Base-by-base conservation (phyloP, 148 eudicot genomes). In the Rhododendron williamsianum region DNA sequence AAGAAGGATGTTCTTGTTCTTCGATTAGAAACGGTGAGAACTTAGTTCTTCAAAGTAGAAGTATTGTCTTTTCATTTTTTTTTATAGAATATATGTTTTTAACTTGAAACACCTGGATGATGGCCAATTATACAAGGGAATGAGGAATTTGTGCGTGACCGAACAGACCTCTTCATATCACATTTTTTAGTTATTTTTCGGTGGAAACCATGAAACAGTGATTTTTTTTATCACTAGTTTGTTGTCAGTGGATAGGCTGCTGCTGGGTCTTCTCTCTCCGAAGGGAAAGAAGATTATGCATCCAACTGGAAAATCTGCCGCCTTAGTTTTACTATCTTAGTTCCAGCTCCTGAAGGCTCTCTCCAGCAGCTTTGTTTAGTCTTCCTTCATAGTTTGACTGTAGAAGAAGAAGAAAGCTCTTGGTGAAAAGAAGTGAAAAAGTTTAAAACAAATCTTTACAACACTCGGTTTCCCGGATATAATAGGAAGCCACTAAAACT, bases 1-100 rank as follows among this genome's bases (percentile, higher is more conserved):
- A 97, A 97, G 92, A 97, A 95, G 87, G 99, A 97, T 56, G 99
- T 97, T 85, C 98, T 97, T 88, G 99, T 97, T 89, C 98, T 97
- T 86, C 98, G 99, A 51, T 90, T 97, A 69, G 99, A 97, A 91
- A 97, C 99, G 71, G 99, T 97, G 86, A 89, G 88, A 78, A 81
- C 63, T 27, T 84, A 67, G 41, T 33, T 45, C 58, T 87, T 80
- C 46, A 43, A 5, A 15, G 35, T 71, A 27, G 25, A 77, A 69
- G 38, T 83, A 65, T 35, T 78, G 4, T 25, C 36, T 83, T 71
- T 27, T 27, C 9, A 0, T 25, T 67, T 69, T 85, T 85, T 48
- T 82, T 77, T 76, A 48, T 30, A 86, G 0, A 38, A 60, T 35
- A 80, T 63, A 11, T 46, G 23, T 80, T 80, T 25, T 63, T 16